phyloP scores from a whole-genome alignment of 139 green algal species.

The Limnomonas spitsbergensis region DNA sequence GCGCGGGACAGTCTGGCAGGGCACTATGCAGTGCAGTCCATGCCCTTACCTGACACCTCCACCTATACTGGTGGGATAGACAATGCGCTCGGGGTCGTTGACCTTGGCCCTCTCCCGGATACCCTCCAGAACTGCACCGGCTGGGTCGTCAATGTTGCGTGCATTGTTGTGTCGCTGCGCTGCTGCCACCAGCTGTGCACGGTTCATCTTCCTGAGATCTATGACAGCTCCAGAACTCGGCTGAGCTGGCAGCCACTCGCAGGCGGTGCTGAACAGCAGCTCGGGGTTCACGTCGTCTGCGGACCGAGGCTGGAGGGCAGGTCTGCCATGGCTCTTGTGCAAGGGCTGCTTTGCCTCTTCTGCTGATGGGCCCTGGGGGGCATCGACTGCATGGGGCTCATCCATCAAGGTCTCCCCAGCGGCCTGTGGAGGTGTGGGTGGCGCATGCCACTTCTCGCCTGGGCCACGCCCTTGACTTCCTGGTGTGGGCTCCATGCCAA shows the following conservation, averaged over 20 bases:
- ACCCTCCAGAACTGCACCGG: background rate
- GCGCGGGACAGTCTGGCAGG: too few species aligned
- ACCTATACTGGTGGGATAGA: background rate
- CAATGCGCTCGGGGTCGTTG: background rate
- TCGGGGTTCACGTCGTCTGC: conserved; percentile 1
- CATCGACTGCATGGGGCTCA: too few species aligned
- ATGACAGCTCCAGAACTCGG: background rate
- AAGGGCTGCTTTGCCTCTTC: too few species aligned
- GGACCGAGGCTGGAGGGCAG: background rate
- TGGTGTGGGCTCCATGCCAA: too few species aligned
- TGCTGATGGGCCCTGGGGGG: too few species aligned
- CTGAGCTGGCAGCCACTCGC: background rate
- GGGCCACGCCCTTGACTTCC: too few species aligned
- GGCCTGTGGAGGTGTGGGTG: too few species aligned
- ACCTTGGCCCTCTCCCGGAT: background rate
- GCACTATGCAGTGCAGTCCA: too few species aligned
- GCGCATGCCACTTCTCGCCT: too few species aligned
- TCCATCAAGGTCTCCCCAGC: too few species aligned
- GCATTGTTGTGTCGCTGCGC: background rate
- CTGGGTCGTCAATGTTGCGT: background rate
- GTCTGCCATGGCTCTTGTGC: too few species aligned
- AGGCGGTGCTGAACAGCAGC: background rate
- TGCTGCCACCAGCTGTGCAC: conserved; percentile 1
- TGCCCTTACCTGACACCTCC: background rate
- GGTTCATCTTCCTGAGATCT: background rate